Percentiles rank a stretch among this genome's conserved stretches.
These are phyloP conservation scores for Neonectria hederae DNA, from an alignment of 2,329 filamentous ascomycete species.

Conservation along the genomic window DNA sequence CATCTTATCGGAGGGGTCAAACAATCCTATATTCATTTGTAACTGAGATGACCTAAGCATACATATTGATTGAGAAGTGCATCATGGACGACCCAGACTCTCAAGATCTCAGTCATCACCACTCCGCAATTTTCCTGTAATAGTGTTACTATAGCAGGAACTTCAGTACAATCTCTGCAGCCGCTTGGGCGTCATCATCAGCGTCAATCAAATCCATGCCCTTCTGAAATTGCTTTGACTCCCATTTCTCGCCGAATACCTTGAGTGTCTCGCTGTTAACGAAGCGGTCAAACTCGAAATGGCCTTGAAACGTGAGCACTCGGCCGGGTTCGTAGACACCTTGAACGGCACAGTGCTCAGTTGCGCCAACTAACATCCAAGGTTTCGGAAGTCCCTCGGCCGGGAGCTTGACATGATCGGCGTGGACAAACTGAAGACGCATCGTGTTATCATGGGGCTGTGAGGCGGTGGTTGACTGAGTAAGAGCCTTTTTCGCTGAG, in stretches of 20 bases:
- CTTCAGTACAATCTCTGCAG: conserved; percentile 32
- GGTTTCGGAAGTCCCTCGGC: conserved; percentile 20
- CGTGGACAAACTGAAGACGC: conserved; percentile 51
- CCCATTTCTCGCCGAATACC: conserved; percentile 44
- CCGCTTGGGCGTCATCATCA: conserved; percentile 31
- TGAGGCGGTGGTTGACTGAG: not conserved
- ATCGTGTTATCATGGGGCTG: conserved; percentile 33
- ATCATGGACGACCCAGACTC: not conserved
- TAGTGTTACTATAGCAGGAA: conserved; percentile 26
- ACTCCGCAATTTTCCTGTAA: not conserved
- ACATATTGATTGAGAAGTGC: not conserved
- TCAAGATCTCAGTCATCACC: not conserved
- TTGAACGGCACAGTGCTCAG: conserved; percentile 48
- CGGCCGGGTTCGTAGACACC: conserved; percentile 50
- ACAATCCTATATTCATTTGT: not conserved
- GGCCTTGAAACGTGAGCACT: conserved; percentile 53
- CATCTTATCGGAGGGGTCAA: too few relatives aligned
- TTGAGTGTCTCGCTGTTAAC: conserved; percentile 51
- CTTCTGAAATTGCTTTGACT: conserved; percentile 11
- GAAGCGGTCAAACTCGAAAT: conserved; percentile 55
- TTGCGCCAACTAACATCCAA: conserved; percentile 36
- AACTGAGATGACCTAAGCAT: not conserved
- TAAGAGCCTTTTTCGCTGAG: not conserved
- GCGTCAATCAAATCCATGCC: conserved; percentile 25
- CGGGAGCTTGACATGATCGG: conserved; percentile 39